These are phyloP conservation scores for Phytophthora kernoviae DNA, from an alignment of 352 stramenopile genomes.

Conservation along the genomic window DNA sequence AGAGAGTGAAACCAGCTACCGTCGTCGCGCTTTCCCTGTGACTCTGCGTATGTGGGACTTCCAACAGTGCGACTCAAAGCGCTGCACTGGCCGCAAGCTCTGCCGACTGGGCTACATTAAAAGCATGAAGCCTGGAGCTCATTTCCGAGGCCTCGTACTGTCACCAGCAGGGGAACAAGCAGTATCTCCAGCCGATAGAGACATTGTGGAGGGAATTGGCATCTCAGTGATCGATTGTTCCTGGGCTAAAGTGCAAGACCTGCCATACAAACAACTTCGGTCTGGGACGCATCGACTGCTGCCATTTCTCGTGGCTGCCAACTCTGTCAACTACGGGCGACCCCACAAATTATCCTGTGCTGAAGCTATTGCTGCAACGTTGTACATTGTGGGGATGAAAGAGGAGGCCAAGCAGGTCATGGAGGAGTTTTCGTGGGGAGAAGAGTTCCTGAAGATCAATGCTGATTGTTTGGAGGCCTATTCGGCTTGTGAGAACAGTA, in stretches of 20 bases:
- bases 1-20: conserved; percentile 69
- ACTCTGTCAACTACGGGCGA: conserved; percentile 99
- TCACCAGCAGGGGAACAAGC: conserved; percentile 90
- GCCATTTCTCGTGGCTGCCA: conserved; percentile 98
- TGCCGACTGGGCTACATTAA: conserved; percentile 93
- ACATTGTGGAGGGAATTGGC: conserved; percentile 79
- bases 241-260: conserved; percentile 96
- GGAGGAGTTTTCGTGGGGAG: conserved; percentile 94
- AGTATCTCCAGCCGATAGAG: conserved; percentile 90
- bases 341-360: conserved; percentile 96
- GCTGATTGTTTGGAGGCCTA: conserved; percentile 91
- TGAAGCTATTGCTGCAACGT: conserved; percentile 96
- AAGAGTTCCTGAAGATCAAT: conserved; percentile 96
- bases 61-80: conserved; percentile 95
- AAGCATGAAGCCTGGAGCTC: conserved; percentile 90
- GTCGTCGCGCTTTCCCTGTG: conserved; percentile 76
- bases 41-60: conserved; percentile 96
- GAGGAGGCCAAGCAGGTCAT: conserved; percentile 91
- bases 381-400: conserved; percentile 96
- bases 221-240: conserved; percentile 98
- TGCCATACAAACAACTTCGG: conserved; percentile 95
- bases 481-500: conserved; percentile 68
- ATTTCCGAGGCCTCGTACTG: conserved; percentile 95
- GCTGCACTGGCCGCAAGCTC: conserved; percentile 93
- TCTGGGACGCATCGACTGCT: conserved; percentile 95